Conservation (phyloP, 1,284 basidiomycete genomes). For the Tylopilus sp. region DNA sequence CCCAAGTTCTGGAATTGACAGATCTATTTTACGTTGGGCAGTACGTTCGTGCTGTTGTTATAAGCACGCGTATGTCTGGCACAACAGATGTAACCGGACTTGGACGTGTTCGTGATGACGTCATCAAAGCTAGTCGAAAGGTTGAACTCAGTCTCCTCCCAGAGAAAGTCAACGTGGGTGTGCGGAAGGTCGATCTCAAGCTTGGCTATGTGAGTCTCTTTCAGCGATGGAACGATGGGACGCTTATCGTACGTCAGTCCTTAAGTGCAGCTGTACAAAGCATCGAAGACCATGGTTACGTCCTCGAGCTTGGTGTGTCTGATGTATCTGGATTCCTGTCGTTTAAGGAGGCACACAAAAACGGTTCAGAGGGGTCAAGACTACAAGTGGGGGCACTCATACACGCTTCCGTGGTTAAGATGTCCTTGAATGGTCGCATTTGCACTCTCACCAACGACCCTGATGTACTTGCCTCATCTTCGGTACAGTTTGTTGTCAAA, state of each 20-base stretch:
- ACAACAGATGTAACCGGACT: constrained; percentile 55
- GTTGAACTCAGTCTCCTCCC: constrained; percentile 90
- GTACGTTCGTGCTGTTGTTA: constrained; percentile 81
- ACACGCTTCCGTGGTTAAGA: constrained; percentile 57
- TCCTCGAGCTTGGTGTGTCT: constrained; percentile 79
- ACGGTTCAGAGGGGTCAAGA: constrained; percentile 41
- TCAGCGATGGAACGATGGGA: not conserved
- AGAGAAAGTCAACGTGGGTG: constrained; percentile 79
- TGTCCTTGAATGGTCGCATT: constrained; percentile 68
- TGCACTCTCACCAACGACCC: constrained; percentile 60
- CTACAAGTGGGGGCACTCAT: constrained; percentile 67
- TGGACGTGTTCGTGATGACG: constrained; percentile 59
- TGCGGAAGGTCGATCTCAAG: constrained; percentile 77
- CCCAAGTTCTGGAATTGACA: constrained; percentile 59
- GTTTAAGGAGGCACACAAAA: constrained; percentile 59
- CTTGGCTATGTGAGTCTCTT: constrained; percentile 61
- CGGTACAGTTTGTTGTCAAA: constrained; percentile 41
- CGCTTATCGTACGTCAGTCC: constrained; percentile 42
- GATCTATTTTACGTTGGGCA: constrained; percentile 84
- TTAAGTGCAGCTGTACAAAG: constrained; percentile 78
- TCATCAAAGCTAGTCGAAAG: constrained; percentile 64
- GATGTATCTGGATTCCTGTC: constrained; percentile 77
- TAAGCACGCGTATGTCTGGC: constrained; percentile 59
- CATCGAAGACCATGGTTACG: constrained; percentile 94
- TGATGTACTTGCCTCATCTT: constrained; percentile 44